Evolutionary conservation across 1,139 yeast genomes (phyloP).

Genomic region (Suhomyces bribrorum): DNA sequence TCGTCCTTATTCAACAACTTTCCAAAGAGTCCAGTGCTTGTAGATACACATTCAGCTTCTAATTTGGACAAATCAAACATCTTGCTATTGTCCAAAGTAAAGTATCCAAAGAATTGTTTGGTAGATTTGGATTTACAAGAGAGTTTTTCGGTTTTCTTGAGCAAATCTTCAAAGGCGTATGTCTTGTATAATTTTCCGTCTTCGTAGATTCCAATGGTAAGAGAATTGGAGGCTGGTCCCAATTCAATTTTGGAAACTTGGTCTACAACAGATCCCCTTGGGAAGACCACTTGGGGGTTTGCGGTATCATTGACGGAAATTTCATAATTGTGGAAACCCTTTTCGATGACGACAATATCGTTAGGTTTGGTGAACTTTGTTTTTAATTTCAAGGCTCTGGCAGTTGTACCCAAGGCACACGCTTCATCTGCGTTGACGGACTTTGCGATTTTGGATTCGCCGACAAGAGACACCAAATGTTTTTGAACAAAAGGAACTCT

Average conservation of each 20-base stretch:
- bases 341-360: slow-evolving; percentile 62
- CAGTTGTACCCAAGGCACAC: slow-evolving; percentile 84
- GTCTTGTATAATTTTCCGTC: slow-evolving; percentile 50
- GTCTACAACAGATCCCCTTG: slow-evolving; percentile 40
- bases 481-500: slow-evolving; percentile 87
- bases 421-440: slow-evolving; percentile 96
- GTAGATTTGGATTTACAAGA: slow-evolving; percentile 42
- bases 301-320: slow-evolving; percentile 34
- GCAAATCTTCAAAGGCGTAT: slow-evolving; percentile 31
- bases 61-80: slow-evolving; percentile 46
- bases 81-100: slow-evolving; percentile 51
- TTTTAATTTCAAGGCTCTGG: slow-evolving; percentile 65
- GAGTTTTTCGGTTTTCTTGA: slow-evolving; percentile 44
- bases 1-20: slow-evolving; percentile 28
- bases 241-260: slow-evolving; percentile 32
- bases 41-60: slow-evolving; percentile 41
- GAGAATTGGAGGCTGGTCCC: slow-evolving; percentile 31
- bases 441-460: slow-evolving; percentile 69
- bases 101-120: slow-evolving; percentile 41
- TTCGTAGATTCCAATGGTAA: slow-evolving; percentile 54
- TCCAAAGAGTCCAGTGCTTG: slow-evolving; percentile 27
- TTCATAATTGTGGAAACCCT: slow-evolving; percentile 46
- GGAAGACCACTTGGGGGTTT: slow-evolving; percentile 40
- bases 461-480: slow-evolving; percentile 53
- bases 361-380: slow-evolving; percentile 56